A percentile compares a stretch with the other conserved stretches of the same genome.
Evolutionary conservation across 768 basidiomycete genomes (phyloP).

Genomic region (Leccinum imitatum): DNA sequence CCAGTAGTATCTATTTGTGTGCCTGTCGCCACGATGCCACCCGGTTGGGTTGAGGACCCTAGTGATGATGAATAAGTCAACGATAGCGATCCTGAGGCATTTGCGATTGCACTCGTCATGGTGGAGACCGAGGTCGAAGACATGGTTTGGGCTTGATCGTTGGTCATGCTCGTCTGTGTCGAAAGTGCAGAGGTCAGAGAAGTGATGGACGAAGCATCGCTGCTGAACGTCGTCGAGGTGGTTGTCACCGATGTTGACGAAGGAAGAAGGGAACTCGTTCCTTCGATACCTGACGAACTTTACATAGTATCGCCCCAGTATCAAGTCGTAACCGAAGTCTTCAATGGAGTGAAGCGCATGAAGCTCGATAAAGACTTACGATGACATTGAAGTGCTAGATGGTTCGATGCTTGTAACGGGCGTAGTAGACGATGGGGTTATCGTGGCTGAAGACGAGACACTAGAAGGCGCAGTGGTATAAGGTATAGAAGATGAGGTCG

Average conservation of each 20-base stretch:
- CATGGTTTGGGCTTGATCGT: slow-evolving; percentile 39
- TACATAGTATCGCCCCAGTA: background rate
- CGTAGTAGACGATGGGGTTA: background rate
- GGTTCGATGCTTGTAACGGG: background rate
- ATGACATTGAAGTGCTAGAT: background rate
- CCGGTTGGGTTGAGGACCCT: slow-evolving; percentile 44
- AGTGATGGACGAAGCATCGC: background rate
- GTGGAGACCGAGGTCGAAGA: slow-evolving; percentile 36
- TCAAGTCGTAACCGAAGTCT: background rate
- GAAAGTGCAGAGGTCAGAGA: slow-evolving; percentile 4
- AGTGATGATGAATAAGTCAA: slow-evolving; percentile 40
- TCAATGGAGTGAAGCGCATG: background rate
- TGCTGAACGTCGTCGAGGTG: background rate
- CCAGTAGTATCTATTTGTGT: slow-evolving; percentile 39
- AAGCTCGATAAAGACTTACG: slow-evolving; percentile 4
- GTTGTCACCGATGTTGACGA: background rate
- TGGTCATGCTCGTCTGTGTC: slow-evolving; percentile 42
- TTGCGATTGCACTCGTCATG: slow-evolving; percentile 39
- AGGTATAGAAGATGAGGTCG: background rate
- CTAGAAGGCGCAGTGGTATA: background rate
- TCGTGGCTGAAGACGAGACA: background rate
- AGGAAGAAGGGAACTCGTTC: background rate
- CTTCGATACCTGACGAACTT: slow-evolving; percentile 2
- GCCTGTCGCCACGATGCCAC: slow-evolving; percentile 45
- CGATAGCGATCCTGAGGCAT: slow-evolving; percentile 41